phyloP scores from a whole-genome alignment of 2,329 filamentous ascomycete species.

The Xylaria sp. region DNA sequence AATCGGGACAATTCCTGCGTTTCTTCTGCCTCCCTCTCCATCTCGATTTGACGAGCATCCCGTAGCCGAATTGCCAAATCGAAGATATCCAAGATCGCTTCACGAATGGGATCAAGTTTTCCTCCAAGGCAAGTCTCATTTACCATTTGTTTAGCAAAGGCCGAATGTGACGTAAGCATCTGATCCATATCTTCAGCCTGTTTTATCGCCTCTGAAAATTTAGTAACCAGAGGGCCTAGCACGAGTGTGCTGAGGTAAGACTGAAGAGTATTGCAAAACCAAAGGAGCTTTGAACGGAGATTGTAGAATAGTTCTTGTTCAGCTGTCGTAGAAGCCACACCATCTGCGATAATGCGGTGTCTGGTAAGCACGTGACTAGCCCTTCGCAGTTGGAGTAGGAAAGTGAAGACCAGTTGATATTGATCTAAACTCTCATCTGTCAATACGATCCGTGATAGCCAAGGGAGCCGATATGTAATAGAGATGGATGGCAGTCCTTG shows the following conservation, averaged over 20 bases:
- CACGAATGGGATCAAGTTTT: constrained; percentile 75
- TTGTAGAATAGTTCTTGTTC: constrained; percentile 65
- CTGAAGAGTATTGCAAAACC: constrained; percentile 80
- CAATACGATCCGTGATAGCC: constrained; percentile 78
- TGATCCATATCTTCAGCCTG: constrained; percentile 78
- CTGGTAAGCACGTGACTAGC: constrained; percentile 74
- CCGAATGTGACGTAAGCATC: constrained; percentile 78
- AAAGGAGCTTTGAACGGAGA: constrained; percentile 76
- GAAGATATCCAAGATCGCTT: constrained; percentile 78
- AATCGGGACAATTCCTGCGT: constrained; percentile 55
- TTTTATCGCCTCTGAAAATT: constrained; percentile 67
- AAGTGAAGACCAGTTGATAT: constrained; percentile 79
- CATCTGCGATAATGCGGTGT: constrained; percentile 58
- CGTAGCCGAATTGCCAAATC: constrained; percentile 79
- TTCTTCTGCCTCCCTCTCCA: constrained; percentile 53
- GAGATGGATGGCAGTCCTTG: constrained; percentile 71
- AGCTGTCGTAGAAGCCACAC: constrained; percentile 52
- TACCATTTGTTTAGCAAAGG: constrained; percentile 71
- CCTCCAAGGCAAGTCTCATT: constrained; percentile 76
- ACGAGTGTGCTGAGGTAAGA: constrained; percentile 81
- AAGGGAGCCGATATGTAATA: constrained; percentile 74
- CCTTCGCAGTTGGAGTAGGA: constrained; percentile 81
- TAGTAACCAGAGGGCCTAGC: constrained; percentile 67
- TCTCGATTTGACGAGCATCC: constrained; percentile 62
- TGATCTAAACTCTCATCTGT: constrained; percentile 69